phyloP scores from a whole-genome alignment of 2,329 filamentous ascomycete species.

The Scedosporium minutisporum region DNA sequence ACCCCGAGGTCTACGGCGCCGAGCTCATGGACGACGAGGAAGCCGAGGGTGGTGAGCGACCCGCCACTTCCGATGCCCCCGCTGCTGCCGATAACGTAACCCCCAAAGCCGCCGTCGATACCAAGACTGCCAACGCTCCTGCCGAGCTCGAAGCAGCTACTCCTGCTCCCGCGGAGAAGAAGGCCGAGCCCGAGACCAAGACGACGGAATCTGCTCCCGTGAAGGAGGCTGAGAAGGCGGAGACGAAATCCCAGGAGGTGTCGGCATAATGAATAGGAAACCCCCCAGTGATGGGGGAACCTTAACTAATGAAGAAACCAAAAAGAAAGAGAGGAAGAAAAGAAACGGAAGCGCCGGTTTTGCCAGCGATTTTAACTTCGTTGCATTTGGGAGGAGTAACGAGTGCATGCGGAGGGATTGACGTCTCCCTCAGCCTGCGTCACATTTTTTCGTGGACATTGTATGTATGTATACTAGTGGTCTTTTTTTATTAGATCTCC shows the following conservation, averaged over 20 bases:
- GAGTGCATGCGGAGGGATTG: neutral
- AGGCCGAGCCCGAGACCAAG: neutral
- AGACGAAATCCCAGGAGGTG: neutral
- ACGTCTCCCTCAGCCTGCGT: neutral
- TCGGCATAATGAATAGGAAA: neutral
- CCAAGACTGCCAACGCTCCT: neutral
- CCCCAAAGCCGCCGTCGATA: neutral
- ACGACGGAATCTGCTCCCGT: neutral
- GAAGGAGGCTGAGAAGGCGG: neutral
- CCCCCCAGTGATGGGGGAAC: neutral
- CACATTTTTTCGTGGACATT: neutral
- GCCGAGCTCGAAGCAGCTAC: neutral
- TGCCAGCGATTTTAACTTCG: neutral
- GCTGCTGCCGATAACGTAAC: neutral
- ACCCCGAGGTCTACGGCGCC: conserved; percentile 86
- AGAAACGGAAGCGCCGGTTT: neutral
- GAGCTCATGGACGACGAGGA: conserved; percentile 72
- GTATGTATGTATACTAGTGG: neutral
- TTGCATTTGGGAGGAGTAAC: neutral
- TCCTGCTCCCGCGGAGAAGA: neutral
- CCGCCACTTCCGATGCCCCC: neutral
- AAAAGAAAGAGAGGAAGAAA: neutral
- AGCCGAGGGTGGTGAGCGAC: conserved; percentile 18
- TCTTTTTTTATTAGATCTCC: neutral
- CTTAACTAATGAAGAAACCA: neutral